These are phyloP conservation scores for Ceratocystis ficicola DNA, from an alignment of 2,329 filamentous ascomycete species.

Conservation along the genomic window DNA sequence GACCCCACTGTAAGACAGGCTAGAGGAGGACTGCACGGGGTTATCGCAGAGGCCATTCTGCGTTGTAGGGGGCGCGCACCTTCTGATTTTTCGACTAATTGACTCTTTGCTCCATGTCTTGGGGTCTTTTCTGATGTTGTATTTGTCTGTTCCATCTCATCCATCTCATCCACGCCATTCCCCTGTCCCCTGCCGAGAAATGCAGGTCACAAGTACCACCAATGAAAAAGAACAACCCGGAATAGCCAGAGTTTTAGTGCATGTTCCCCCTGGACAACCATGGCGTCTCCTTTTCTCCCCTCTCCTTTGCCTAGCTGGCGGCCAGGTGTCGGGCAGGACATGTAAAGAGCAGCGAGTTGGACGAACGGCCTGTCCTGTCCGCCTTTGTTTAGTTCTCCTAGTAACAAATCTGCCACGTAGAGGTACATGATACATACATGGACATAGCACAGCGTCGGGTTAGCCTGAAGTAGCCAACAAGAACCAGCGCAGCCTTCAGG, in stretches of 20 bases:
- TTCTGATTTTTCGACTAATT: too few relatives aligned
- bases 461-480: neutral
- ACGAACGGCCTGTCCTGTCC: neutral
- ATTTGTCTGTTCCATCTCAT: too few relatives aligned
- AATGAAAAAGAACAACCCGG: constrained; percentile 2
- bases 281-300: neutral
- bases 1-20: constrained; percentile 6
- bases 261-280: neutral
- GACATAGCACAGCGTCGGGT: neutral
- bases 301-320: neutral
- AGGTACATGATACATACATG: neutral
- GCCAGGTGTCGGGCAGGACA: neutral
- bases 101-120: too few relatives aligned
- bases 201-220: neutral
- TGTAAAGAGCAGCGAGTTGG: too few relatives aligned
- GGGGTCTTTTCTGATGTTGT: too few relatives aligned
- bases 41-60: too few relatives aligned
- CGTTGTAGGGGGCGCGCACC: too few relatives aligned
- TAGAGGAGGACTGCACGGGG: neutral
- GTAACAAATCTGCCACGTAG: neutral
- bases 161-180: neutral
- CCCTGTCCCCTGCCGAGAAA: neutral
- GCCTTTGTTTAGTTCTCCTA: neutral
- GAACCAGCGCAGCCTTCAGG: neutral
- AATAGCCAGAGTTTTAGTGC: neutral